Evolutionary conservation across 345 rosid genomes (phyloP).

Genomic region (Moricandia moricandioides): DNA sequence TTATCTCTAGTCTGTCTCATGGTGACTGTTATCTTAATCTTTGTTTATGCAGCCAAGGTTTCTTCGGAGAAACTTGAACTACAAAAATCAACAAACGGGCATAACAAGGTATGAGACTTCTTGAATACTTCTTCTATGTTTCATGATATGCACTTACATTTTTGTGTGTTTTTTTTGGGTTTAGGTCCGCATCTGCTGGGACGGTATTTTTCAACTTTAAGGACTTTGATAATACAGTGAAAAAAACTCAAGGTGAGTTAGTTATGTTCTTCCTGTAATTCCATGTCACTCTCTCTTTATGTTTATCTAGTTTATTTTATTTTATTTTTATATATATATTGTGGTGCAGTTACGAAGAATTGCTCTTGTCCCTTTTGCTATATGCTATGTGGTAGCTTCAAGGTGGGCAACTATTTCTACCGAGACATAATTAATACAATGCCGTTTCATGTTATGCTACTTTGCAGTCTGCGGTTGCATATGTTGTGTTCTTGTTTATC

Average conservation of each 20-base stretch:
- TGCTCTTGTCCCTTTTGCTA: conserved; percentile 93
- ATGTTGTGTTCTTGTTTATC: neutral
- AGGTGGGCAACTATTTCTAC: conserved; percentile 47
- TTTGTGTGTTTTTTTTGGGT: conserved; percentile 23
- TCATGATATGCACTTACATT: neutral
- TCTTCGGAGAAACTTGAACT: conserved; percentile 68
- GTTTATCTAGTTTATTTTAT: neutral
- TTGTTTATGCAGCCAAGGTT: conserved; percentile 61
- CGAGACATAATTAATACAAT: conserved; percentile 10
- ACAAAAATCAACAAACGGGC: conserved; percentile 53
- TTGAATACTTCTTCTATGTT: neutral
- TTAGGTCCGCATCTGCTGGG: conserved; percentile 63
- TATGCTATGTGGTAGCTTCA: conserved; percentile 73
- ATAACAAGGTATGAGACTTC: conserved; percentile 49
- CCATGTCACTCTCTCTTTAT: neutral
- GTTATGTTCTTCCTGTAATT: neutral
- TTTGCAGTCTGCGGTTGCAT: no score
- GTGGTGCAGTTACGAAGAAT: conserved; percentile 80
- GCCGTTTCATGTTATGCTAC: neutral
- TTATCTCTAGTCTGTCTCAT: neutral
- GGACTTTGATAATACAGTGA: conserved; percentile 59
- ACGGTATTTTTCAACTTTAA: conserved; percentile 81
- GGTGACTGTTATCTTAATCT: neutral
- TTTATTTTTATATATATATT: neutral
- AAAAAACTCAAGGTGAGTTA: conserved; percentile 77